These are phyloP conservation scores for Salix caprea DNA, from an alignment of 345 rosid genomes.

Conservation along the genomic window DNA sequence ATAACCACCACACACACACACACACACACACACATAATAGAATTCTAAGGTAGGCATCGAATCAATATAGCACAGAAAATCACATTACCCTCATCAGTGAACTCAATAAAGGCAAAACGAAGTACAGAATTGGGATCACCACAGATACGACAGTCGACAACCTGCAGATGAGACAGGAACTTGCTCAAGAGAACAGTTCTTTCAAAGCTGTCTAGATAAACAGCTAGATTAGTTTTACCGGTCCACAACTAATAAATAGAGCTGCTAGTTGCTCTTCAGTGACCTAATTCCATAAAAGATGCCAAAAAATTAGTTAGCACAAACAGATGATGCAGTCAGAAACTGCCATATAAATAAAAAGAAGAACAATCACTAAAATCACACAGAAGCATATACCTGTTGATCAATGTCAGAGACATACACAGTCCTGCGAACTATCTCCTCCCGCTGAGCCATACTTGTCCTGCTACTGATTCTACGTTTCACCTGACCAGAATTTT, in stretches of 20 bases:
- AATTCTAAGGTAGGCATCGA: conserved; percentile 3
- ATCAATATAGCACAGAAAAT: not conserved
- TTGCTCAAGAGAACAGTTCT: conserved; percentile 1
- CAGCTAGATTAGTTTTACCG: conserved; percentile 35
- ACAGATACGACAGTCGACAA: conserved; percentile 75
- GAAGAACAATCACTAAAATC: not conserved
- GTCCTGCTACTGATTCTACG: conserved; percentile 74
- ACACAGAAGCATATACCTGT: conserved; percentile 35
- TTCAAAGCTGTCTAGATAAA: not conserved
- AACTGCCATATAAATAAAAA: not conserved
- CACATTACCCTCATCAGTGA: conserved; percentile 79
- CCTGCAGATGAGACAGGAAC: conserved; percentile 1
- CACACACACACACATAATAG: conserved; percentile 19
- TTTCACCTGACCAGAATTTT: conserved; percentile 64
- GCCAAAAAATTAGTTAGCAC: not conserved
- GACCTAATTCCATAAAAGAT: conserved; percentile 37
- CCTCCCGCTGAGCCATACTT: conserved; percentile 82
- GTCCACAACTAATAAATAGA: conserved; percentile 75
- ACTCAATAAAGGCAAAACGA: conserved; percentile 93
- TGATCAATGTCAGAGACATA: conserved; percentile 83
- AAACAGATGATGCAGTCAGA: not conserved
- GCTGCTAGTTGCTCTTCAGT: conserved; percentile 94
- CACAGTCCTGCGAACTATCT: conserved; percentile 76
- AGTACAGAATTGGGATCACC: conserved; percentile 93
- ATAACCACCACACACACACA: conserved; percentile 1